Evolutionary conservation across 1,284 basidiomycete genomes (phyloP).

Genomic region (Cryptococcus jaspeensis): DNA sequence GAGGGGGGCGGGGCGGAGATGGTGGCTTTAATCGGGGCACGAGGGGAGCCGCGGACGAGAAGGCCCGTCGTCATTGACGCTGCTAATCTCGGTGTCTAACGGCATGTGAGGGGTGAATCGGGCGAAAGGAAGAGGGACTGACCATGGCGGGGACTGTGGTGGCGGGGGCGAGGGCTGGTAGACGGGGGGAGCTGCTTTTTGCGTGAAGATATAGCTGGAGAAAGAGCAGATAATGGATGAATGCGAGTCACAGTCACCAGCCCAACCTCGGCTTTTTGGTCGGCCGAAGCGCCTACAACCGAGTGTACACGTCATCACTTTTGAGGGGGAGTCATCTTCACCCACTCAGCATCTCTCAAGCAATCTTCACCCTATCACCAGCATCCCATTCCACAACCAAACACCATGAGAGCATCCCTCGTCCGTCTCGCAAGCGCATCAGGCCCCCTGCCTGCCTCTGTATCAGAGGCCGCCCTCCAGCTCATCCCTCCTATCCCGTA

Average conservation of each 20-base stretch:
- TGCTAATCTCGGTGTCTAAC: too few relatives aligned
- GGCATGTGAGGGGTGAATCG: background rate
- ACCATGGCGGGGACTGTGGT: background rate
- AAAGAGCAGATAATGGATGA: background rate
- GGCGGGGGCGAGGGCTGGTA: too few relatives aligned
- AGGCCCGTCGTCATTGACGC: too few relatives aligned
- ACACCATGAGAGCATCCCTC: slow-evolving; percentile 24
- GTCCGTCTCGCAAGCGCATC: slow-evolving; percentile 51
- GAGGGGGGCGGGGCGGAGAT: background rate
- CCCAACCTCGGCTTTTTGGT: too few relatives aligned
- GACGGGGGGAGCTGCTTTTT: too few relatives aligned
- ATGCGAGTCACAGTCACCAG: background rate
- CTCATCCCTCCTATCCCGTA: slow-evolving; percentile 80
- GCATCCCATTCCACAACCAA: background rate
- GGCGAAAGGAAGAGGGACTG: background rate
- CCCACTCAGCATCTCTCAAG: background rate
- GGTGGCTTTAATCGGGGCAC: background rate
- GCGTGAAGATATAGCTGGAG: too few relatives aligned
- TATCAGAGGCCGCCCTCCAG: slow-evolving; percentile 61
- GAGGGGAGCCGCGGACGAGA: too few relatives aligned
- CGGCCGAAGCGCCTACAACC: background rate
- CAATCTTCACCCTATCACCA: background rate
- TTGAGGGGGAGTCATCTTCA: background rate
- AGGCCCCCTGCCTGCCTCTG: slow-evolving; percentile 63
- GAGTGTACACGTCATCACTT: background rate